Base-by-base conservation (phyloP, 2,329 filamentous ascomycete species). In the Talaromyces funiculosus region DNA sequence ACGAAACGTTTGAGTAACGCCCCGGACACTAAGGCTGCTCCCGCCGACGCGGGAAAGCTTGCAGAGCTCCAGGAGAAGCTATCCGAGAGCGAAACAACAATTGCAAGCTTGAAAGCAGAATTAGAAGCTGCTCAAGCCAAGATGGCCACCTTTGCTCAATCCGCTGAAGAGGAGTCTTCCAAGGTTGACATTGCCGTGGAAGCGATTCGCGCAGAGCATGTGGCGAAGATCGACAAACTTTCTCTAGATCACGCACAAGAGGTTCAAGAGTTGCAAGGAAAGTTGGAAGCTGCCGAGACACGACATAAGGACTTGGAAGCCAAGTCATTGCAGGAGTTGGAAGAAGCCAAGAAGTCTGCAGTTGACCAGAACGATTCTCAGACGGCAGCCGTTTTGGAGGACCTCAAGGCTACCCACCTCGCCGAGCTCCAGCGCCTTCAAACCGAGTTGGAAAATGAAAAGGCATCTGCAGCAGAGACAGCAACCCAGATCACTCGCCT, bases 1-100 rank as follows among this genome's bases (percentile, higher is more conserved):
- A 66, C 66, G 59, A 77, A 73, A 64, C 67, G 75, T 35, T 61
- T 75, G 60, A 77, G 74, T 67, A 73, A 73, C 0, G 66, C 69
- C 10, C 65, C 68, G n/a, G 64, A 68, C 12, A 63, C 68, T 10
- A 73, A 72, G 61, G 40, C 63, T 33, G 62, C 66, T n/a, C 63
- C 67, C 10, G 49, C 43, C 16, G 68, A 72, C 29, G 64, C 69
- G 0, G 69, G 71, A 57, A 75, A 76, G 63, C 49, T 76, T 38
- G 67, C 71, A 24, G 61, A 70, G 18, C 69, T 76, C 4, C 71
- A 74, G 59, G 64, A 59, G 16, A 73, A 76, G 66, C 67, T 76
- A 16, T 66, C 70, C 1, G 72, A 75, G 51, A 76, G 71, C 42
- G 73, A 75, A 45, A 67, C 68, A 37, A 75, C 68, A 3, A 69